phyloP scores from a whole-genome alignment of 1,139 yeast genomes.

The Nadsonia commutata region DNA sequence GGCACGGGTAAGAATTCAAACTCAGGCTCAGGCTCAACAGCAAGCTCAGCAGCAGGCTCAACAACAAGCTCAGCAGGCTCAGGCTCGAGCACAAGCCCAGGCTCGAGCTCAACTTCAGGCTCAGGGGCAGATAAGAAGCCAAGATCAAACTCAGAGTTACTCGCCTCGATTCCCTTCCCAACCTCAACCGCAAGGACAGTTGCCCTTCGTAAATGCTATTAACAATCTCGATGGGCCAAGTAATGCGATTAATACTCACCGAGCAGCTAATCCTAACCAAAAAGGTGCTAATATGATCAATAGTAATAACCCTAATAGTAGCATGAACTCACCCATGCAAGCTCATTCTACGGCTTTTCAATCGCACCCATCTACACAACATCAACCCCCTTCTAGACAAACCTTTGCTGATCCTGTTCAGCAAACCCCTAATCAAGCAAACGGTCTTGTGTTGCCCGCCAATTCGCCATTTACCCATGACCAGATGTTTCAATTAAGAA shows the following conservation, averaged over 20 bases:
- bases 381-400: not conserved
- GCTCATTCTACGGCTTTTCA: no score
- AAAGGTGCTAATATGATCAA: constrained; percentile 8
- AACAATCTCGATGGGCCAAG: not conserved
- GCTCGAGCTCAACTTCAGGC: constrained; percentile 3
- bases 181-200: not conserved
- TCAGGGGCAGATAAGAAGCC: constrained; percentile 8
- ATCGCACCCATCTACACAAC: constrained; percentile 6
- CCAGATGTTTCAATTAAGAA: constrained; percentile 40
- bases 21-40: constrained; percentile 11
- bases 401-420: constrained; percentile 3
- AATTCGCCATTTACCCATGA: constrained; percentile 19
- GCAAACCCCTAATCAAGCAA: constrained; percentile 9
- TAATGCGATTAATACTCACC: no score
- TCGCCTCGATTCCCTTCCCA: not conserved
- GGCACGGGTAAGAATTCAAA: constrained; percentile 9
- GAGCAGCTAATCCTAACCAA: no score
- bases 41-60: constrained; percentile 22
- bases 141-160: constrained; percentile 7
- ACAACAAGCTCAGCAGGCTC: constrained; percentile 30
- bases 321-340: no score
- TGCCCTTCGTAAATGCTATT: not conserved
- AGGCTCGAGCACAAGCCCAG: constrained; percentile 9
- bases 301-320: constrained; percentile 5
- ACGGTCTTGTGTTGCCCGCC: constrained; percentile 8